A percentile compares a stretch with the other conserved stretches of the same genome.
phyloP scores from a whole-genome alignment of 2,329 filamentous ascomycete genomes.

The Magnaporthiopsis incrustans region DNA sequence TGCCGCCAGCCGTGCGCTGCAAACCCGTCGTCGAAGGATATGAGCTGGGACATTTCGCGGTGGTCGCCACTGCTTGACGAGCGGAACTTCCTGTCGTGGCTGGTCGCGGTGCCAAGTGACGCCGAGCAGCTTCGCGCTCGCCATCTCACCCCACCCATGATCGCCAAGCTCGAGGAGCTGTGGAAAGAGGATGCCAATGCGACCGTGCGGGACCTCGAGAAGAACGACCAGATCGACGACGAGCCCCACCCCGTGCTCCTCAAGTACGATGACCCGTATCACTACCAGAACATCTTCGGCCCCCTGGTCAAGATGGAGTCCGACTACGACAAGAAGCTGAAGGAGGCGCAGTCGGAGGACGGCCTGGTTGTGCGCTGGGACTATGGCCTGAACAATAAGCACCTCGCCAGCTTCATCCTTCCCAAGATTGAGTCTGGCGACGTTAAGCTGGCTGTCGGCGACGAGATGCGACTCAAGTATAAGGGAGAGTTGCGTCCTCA shows the following conservation, averaged over 20 bases:
- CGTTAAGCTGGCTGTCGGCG: slow-evolving; percentile 93
- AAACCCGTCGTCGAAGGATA: slow-evolving; percentile 93
- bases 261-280: slow-evolving; percentile 93
- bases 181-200: slow-evolving; percentile 94
- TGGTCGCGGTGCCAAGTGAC: slow-evolving; percentile 81
- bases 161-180: slow-evolving; percentile 92
- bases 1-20: slow-evolving; percentile 95
- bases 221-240: slow-evolving; percentile 84
- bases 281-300: slow-evolving; percentile 98
- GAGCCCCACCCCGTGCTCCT: slow-evolving; percentile 88
- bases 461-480: slow-evolving; percentile 97
- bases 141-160: slow-evolving; percentile 88
- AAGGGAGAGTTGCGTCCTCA: slow-evolving; percentile 84
- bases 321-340: slow-evolving; percentile 97
- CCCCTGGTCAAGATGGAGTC: slow-evolving; percentile 98
- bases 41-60: slow-evolving; percentile 98
- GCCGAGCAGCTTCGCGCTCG: slow-evolving; percentile 92
- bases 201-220: slow-evolving; percentile 86
- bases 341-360: slow-evolving; percentile 96
- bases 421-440: slow-evolving; percentile 97
- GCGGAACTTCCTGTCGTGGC: slow-evolving; percentile 88
- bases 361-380: slow-evolving; percentile 93
- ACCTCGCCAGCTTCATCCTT: slow-evolving; percentile 87
- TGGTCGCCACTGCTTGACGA: slow-evolving; percentile 98
- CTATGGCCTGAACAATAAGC: slow-evolving; percentile 92